Evolutionary conservation across 108 stramenopile genomes (phyloP), one percentile per base, ranked within the genome.

Genomic region (Bacterosira constricta): DNA sequence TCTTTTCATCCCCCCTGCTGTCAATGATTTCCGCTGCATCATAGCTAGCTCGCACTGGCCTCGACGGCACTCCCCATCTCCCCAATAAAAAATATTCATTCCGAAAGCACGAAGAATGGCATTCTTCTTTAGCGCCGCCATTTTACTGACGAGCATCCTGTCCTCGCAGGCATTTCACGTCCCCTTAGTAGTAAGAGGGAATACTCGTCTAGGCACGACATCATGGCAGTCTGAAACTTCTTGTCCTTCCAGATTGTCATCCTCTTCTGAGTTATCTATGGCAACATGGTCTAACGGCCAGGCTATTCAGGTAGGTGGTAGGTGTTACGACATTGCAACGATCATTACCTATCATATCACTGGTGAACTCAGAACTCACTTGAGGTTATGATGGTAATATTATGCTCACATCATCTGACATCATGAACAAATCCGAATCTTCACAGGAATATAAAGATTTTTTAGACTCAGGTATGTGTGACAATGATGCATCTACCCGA

Each of bases 381-480:
- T n/a, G n/a, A n/a, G n/a, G n/a, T n/a, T n/a, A n/a, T n/a, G n/a
- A n/a, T n/a, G n/a, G n/a, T n/a, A n/a, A n/a, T n/a, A n/a, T n/a
- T n/a, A n/a, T n/a, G n/a, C n/a, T n/a, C n/a, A n/a, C n/a, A n/a
- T n/a, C n/a, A n/a, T n/a, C n/a, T n/a, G n/a, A n/a, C n/a, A n/a
- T n/a, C n/a, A n/a, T n/a, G n/a, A n/a, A n/a, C n/a, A n/a, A n/a
- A n/a, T n/a, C n/a, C 76, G 63, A 50, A 85, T 85, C 18, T 80
- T 88, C 12, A 46, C n/a, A 47, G 41, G 86, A 91, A 35, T 91
- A 91, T 73, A 80, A 89, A 84, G 87, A 88, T n/a, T 93, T 93
- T 79, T 66, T 93, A n/a, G 73, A 59, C 50, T 82, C 85, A 20
- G 91, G 91, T 50, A 46, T 30, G 71, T 32, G 17, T 37, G 25